Evolutionary conservation across 176 grass and related monocot genomes (phyloP).

Genomic region (Hordeum vulgare): MorexV3_pseudomolecules_assembly NC_058519.1:573497613-573498112

Average conservation of each 20-base stretch:
- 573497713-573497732: no score
- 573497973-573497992: background rate
- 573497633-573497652: no score
- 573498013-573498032: background rate
- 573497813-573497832: background rate
- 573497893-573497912: background rate
- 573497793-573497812: background rate
- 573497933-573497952: background rate
- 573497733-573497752: background rate
- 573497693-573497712: no score
- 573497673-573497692: no score
- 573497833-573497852: background rate
- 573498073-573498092: background rate
- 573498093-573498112: background rate
- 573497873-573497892: background rate
- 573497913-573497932: background rate
- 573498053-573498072: background rate
- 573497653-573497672: no score
- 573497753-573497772: background rate
- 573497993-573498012: background rate
- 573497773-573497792: background rate
- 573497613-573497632: no score
- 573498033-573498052: background rate
- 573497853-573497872: background rate
- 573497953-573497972: background rate